Conservation (phyloP, 208 protist genomes). For the Wallacemonas rigidus region DNA sequence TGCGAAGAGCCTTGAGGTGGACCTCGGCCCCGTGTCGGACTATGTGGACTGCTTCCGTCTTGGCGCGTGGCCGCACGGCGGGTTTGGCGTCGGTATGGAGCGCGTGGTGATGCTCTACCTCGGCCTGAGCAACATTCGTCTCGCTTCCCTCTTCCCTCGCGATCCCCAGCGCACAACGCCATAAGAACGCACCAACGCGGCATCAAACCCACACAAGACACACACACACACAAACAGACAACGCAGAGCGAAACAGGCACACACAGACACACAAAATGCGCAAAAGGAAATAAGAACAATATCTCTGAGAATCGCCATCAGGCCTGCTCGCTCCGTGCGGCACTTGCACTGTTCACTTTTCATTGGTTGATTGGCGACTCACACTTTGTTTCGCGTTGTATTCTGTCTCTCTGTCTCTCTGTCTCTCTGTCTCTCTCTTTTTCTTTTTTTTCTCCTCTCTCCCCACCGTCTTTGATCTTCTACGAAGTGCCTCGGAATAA, state of each 20-base stretch:
- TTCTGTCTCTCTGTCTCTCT: background rate
- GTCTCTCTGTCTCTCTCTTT: background rate
- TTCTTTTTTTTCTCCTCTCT: background rate
- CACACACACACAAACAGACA: background rate
- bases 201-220: slow-evolving; percentile 4
- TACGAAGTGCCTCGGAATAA: no score
- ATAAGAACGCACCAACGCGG: slow-evolving; percentile 47
- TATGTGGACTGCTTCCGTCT: slow-evolving; percentile 99
- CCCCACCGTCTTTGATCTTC: no score
- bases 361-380: background rate
- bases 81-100: slow-evolving; percentile 99
- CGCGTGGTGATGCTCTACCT: slow-evolving; percentile 99
- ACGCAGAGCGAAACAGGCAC: background rate
- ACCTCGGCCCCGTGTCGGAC: slow-evolving; percentile 85
- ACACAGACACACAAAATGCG: background rate
- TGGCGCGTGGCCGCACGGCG: slow-evolving; percentile 98
- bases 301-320: no score
- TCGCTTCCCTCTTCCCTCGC: slow-evolving; percentile 98
- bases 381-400: background rate
- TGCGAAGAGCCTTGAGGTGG: slow-evolving; percentile 82
- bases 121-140: slow-evolving; percentile 98
- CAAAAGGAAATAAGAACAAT: background rate
- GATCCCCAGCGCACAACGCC: slow-evolving; percentile 97
- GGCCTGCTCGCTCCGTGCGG: background rate
- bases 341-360: slow-evolving; percentile 7